Percentiles rank a stretch among this genome's conserved stretches.
Evolutionary conservation across 2,329 filamentous ascomycete species (phyloP).

Genomic region (Clonostachys rhizophaga): DNA sequence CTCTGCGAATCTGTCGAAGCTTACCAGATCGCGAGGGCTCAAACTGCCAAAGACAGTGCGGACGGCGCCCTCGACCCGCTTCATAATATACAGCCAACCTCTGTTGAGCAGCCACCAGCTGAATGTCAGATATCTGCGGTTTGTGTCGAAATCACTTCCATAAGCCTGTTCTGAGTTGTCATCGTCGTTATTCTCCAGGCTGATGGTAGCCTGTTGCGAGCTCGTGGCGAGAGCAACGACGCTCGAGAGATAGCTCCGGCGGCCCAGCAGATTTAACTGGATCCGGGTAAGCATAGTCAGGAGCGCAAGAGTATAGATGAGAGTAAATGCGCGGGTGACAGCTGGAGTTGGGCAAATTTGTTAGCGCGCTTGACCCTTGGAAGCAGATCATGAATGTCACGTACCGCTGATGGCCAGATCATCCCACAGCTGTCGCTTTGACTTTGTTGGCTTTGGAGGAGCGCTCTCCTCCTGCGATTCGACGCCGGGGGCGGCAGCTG

Average conservation of each 20-base stretch:
- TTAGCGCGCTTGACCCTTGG: neutral
- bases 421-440: constrained; percentile 93
- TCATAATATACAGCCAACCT: constrained; percentile 80
- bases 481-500: neutral
- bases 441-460: constrained; percentile 55
- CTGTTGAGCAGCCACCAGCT: constrained; percentile 97
- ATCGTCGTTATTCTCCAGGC: constrained; percentile 89
- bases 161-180: constrained; percentile 77
- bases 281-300: constrained; percentile 90
- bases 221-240: constrained; percentile 87
- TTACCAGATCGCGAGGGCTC: constrained; percentile 84
- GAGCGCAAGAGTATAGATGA: constrained; percentile 86
- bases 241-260: constrained; percentile 91
- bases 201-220: constrained; percentile 70
- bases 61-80: constrained; percentile 79
- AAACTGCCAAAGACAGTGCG: constrained; percentile 84
- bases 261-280: constrained; percentile 93
- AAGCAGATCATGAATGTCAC: constrained; percentile 20
- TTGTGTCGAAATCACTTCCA: constrained; percentile 93
- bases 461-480: constrained; percentile 30
- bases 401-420: constrained; percentile 93
- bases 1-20: constrained; percentile 73
- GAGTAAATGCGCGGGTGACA: constrained; percentile 83
- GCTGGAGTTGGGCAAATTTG: constrained; percentile 41
- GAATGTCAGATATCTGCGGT: constrained; percentile 90